Conservation (phyloP, 805 yeast species). For the Kluyveromyces nonfermentans region DNA sequence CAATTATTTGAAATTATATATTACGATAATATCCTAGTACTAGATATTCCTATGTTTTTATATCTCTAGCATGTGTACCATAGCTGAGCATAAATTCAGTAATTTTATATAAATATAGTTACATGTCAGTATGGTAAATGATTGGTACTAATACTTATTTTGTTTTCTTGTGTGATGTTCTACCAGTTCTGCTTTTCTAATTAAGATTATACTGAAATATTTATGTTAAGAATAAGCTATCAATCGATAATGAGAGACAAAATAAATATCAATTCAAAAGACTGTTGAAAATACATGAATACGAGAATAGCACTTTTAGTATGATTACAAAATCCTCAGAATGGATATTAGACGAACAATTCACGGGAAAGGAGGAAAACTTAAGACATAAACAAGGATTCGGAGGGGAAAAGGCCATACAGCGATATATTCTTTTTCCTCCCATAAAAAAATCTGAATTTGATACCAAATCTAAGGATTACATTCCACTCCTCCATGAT, state of each 20-base stretch:
- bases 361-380: background rate
- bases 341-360: background rate
- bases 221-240: too few relatives aligned
- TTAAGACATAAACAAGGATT: background rate
- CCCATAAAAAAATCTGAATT: constrained; percentile 18
- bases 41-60: too few relatives aligned
- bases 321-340: background rate
- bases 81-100: too few relatives aligned
- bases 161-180: too few relatives aligned
- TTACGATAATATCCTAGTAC: too few relatives aligned
- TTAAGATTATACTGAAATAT: too few relatives aligned
- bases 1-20: too few relatives aligned
- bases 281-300: background rate
- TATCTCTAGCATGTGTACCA: too few relatives aligned
- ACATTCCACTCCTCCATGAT: constrained; percentile 23
- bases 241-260: background rate
- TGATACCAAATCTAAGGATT: constrained; percentile 16
- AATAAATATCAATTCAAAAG: background rate
- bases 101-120: too few relatives aligned
- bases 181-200: too few relatives aligned
- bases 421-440: constrained; percentile 17
- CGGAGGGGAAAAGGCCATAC: background rate
- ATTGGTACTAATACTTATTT: too few relatives aligned
- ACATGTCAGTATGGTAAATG: too few relatives aligned
- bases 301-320: background rate